These are phyloP conservation scores for Pichia norvegensis DNA, from an alignment of 1,139 yeast species.

Conservation along the genomic window DNA sequence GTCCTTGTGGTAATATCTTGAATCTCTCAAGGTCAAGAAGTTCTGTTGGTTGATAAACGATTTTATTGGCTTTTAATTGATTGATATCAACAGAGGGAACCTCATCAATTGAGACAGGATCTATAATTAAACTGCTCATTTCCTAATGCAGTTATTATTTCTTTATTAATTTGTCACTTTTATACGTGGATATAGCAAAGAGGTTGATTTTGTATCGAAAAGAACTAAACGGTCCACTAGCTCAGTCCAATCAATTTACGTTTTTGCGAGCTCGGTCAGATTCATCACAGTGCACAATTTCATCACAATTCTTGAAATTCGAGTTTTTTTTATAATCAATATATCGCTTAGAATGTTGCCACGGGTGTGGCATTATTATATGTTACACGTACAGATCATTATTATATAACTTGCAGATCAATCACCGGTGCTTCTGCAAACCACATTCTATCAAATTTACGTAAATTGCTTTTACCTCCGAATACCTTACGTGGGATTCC, in stretches of 20 bases:
- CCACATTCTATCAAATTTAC: conserved; percentile 39
- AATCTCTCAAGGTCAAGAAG: conserved; percentile 11
- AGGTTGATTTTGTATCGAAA: too few species aligned
- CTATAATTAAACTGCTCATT: background rate
- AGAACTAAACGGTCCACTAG: too few species aligned
- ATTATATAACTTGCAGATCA: conserved; percentile 17
- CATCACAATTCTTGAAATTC: too few species aligned
- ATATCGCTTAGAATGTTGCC: too few species aligned
- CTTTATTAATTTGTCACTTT: too few species aligned
- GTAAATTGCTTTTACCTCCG: conserved; percentile 32
- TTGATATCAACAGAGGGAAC: background rate
- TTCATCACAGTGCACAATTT: too few species aligned
- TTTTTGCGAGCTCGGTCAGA: too few species aligned
- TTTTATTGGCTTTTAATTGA: background rate
- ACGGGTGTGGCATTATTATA: too few species aligned
- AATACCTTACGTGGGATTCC: conserved; percentile 50
- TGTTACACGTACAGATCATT: too few species aligned
- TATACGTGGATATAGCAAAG: too few species aligned
- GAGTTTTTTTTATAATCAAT: too few species aligned
- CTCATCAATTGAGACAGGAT: background rate
- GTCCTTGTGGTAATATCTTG: conserved; percentile 15
- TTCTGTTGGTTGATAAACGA: conserved; percentile 15
- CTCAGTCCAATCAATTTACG: background rate
- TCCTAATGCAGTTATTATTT: too few species aligned
- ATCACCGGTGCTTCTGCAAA: conserved; percentile 30